A percentile compares a stretch with the other conserved stretches of the same genome.
These are phyloP conservation scores for Heterobasidion parviporum DNA, from an alignment of 1,284 basidiomycete genomes.

Conservation along the genomic window DNA sequence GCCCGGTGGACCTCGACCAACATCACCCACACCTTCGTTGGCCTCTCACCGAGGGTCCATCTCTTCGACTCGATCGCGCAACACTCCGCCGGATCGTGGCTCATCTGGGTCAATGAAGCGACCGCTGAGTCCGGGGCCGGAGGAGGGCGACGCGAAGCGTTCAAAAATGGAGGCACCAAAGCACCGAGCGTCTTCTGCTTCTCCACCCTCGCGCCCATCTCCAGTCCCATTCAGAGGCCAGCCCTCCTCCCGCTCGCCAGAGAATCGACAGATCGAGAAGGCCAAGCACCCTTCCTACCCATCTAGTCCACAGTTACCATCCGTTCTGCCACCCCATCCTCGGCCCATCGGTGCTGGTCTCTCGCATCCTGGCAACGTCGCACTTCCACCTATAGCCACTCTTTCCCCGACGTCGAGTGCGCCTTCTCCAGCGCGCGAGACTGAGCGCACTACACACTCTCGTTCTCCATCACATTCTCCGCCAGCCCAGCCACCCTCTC, in stretches of 20 bases:
- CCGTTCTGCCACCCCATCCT: slow-evolving; percentile 60
- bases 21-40: slow-evolving; percentile 36
- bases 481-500: slow-evolving; percentile 32
- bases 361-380: slow-evolving; percentile 22
- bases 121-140: slow-evolving; percentile 54
- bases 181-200: slow-evolving; percentile 43
- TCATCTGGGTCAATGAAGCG: slow-evolving; percentile 35
- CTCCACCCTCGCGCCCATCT: slow-evolving; percentile 52
- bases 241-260: slow-evolving; percentile 48
- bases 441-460: slow-evolving; percentile 29
- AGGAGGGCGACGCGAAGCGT: slow-evolving; percentile 54
- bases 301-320: slow-evolving; percentile 42
- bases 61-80: slow-evolving; percentile 18
- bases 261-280: slow-evolving; percentile 37
- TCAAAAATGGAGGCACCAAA: slow-evolving; percentile 50
- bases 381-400: slow-evolving; percentile 59
- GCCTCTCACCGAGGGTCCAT: slow-evolving; percentile 18
- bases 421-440: slow-evolving; percentile 34
- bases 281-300: slow-evolving; percentile 36
- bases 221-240: slow-evolving; percentile 69
- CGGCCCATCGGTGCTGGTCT: slow-evolving; percentile 55
- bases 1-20: slow-evolving; percentile 31
- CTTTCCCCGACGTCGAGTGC: slow-evolving; percentile 47
- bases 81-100: slow-evolving; percentile 19
- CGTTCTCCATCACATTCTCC: slow-evolving; percentile 23